Evolutionary conservation across 257 asterid genomes (phyloP), one percentile per base, ranked within the genome.

Genomic region (Ilex asprella): DNA sequence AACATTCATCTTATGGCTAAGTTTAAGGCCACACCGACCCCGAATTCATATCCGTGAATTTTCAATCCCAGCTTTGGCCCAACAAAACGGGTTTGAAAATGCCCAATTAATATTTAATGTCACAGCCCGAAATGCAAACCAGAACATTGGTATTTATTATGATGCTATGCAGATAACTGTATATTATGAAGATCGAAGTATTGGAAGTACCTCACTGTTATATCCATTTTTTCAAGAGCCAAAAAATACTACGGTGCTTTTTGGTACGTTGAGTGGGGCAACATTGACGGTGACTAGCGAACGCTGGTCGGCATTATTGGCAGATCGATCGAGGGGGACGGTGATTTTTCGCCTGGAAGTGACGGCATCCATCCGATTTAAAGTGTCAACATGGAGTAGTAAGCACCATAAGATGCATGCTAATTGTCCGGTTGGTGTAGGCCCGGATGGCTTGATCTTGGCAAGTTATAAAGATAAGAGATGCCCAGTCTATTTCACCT

Each of bases 1-100:
- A 67, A 16, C 82, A 0, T 93, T 93, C 88, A 93, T 93, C 39
- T 68, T 93, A 27, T 93, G 96, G 94, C 86, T 89, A 44, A 86
- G 95, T 61, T 65, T 93, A 21, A 89, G 97, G 15, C 99, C 99
- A 35, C 99, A 93, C 72, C 70, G 97, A 31, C 99, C 99, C 49
- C 60, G 95, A 10, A 74, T 93, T 78, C 78, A 67, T 80, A 32
- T 87, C 66, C 77, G 76, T 0, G 81, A 77, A 2, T 89, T 93
- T 67, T 81, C 96, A 0, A 59, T 89, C 14, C 95, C 86, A 10
- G 78, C 73, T 5, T 12, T 80, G 29, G 67, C 77, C 52, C 84
- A 75, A 31, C 62, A 41, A 47, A 60, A 30, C 12, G 93, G 93
- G 5, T 70, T 59, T 55, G 71, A 68, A 3, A 74, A 73, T 30